These are phyloP conservation scores for Verticillium alfalfae DNA, from an alignment of 2,329 filamentous ascomycete species.

Conservation along the genomic window DNA sequence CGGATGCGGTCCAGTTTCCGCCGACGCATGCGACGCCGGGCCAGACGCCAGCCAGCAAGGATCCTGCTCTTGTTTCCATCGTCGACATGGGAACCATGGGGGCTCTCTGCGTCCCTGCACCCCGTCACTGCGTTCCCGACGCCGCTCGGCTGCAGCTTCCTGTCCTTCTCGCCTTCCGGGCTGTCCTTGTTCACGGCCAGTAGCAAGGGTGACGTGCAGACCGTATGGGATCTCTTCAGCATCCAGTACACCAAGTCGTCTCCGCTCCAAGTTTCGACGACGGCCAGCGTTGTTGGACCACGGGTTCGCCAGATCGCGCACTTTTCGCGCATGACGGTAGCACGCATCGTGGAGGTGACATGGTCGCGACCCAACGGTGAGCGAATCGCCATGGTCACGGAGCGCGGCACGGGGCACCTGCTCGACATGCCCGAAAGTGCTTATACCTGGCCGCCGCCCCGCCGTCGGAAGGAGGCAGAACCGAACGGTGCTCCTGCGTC, in stretches of 20 bases:
- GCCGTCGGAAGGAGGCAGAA: constrained; percentile 38
- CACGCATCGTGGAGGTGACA: constrained; percentile 81
- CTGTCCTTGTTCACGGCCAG: constrained; percentile 73
- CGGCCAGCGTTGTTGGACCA: constrained; percentile 39
- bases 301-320: constrained; percentile 79
- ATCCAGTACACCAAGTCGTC: constrained; percentile 59
- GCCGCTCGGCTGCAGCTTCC: constrained; percentile 70
- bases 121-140: constrained; percentile 67
- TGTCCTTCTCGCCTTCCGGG: constrained; percentile 72
- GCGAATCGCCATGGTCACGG: constrained; percentile 81
- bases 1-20: constrained; percentile 57
- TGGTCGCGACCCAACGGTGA: constrained; percentile 82
- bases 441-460: constrained; percentile 80
- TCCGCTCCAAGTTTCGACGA: constrained; percentile 45
- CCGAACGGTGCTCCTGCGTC: constrained; percentile 40
- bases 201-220: constrained; percentile 77
- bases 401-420: constrained; percentile 91
- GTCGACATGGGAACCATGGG: constrained; percentile 63
- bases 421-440: constrained; percentile 79
- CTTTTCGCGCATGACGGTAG: constrained; percentile 86
- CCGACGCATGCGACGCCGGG: constrained; percentile 66
- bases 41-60: constrained; percentile 47
- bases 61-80: constrained; percentile 70
- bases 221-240: constrained; percentile 73
- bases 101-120: constrained; percentile 44